Evolutionary conservation across 306 rosid genomes (phyloP).

Genomic region (Betula pendula): DNA sequence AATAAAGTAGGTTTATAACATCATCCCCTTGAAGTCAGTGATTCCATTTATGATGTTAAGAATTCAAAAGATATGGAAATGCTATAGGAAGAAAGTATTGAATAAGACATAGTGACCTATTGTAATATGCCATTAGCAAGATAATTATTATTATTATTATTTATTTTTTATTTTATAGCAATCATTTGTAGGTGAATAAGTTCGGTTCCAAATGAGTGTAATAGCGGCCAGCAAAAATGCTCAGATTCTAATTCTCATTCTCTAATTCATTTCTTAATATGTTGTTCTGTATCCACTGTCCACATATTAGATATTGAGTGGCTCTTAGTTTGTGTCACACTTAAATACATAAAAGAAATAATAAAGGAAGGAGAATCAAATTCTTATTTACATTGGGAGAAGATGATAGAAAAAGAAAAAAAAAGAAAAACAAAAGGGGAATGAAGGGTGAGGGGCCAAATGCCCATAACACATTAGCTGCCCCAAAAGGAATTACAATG

Average conservation of each 20-base stretch:
- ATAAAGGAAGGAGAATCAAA: conserved; percentile 32
- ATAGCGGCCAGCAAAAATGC: conserved; percentile 19
- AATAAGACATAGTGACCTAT: neutral
- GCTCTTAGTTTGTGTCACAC: conserved; percentile 15
- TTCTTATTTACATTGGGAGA: conserved; percentile 34
- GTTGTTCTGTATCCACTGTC: conserved; percentile 28
- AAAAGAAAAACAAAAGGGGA: neutral
- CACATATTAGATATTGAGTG: conserved; percentile 8
- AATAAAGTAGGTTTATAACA: neutral
- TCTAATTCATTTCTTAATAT: conserved; percentile 15
- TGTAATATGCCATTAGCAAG: neutral
- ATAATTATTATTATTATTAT: neutral
- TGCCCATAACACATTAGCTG: conserved; percentile 42
- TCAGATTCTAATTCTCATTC: conserved; percentile 45
- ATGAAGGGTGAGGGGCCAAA: conserved; percentile 36
- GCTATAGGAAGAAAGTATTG: neutral
- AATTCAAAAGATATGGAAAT: neutral
- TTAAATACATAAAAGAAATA: conserved; percentile 6
- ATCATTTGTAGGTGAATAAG: conserved; percentile 44
- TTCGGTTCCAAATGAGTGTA: conserved; percentile 48
- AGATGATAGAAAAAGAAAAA: conserved; percentile 6
- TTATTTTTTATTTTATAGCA: too few species aligned
- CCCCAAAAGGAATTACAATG: conserved; percentile 2
- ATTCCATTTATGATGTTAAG: neutral
- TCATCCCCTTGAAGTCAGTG: neutral